Percentiles rank a stretch among this genome's conserved stretches.
Conservation (phyloP, 1,284 basidiomycete species). For the Dichomitus squalens region DNA sequence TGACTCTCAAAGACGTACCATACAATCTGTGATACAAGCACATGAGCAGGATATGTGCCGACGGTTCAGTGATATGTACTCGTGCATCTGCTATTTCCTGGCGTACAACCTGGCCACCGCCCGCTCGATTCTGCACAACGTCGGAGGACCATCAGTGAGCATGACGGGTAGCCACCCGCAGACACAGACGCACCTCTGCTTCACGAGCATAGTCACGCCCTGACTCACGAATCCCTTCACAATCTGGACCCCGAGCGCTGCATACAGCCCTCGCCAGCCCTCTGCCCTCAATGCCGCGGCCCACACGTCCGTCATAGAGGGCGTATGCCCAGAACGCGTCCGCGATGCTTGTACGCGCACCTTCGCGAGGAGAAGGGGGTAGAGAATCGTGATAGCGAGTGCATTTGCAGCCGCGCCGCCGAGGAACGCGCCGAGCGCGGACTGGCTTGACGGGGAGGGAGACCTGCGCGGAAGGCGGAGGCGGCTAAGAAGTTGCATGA, state of each 20-base stretch:
- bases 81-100: not conserved
- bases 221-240: constrained; percentile 57
- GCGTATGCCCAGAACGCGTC: constrained; percentile 14
- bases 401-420: constrained; percentile 52
- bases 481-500: constrained; percentile 54
- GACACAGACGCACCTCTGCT: constrained; percentile 44
- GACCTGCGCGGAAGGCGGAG: constrained; percentile 19
- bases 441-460: not conserved
- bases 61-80: no score
- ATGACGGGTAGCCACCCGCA: not conserved
- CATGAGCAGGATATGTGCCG: no score
- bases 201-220: constrained; percentile 58
- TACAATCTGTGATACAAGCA: no score
- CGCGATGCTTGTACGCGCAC: constrained; percentile 49
- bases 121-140: constrained; percentile 6
- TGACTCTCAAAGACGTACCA: no score
- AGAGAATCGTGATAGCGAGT: constrained; percentile 46
- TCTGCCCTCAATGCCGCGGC: constrained; percentile 23
- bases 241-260: constrained; percentile 54
- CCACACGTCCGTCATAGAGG: constrained; percentile 29
- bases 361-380: constrained; percentile 60
- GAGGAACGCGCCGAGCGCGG: constrained; percentile 48
- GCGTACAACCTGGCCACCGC: constrained; percentile 4
- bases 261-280: constrained; percentile 48
- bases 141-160: not conserved